These are phyloP conservation scores for Aspergillus piperis DNA, from an alignment of 2,329 filamentous ascomycete genomes.

Conservation along the genomic window DNA sequence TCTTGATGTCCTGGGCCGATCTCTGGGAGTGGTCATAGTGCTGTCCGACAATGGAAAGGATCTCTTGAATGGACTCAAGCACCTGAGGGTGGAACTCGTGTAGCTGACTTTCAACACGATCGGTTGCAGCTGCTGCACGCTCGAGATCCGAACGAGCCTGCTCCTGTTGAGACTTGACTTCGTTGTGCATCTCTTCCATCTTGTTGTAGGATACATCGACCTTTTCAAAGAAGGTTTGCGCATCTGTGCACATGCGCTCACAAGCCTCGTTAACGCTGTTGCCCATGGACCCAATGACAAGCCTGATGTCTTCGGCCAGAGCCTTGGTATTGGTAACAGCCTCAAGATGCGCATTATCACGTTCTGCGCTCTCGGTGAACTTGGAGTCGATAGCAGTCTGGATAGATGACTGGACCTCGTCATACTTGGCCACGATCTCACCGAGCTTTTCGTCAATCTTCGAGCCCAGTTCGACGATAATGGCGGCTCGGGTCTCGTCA, in stretches of 20 bases:
- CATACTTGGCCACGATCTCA: constrained; percentile 82
- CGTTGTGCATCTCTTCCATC: constrained; percentile 70
- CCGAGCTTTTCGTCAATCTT: constrained; percentile 76
- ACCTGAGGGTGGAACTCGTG: constrained; percentile 86
- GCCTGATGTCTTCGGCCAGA: constrained; percentile 82
- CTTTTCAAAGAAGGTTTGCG: constrained; percentile 79
- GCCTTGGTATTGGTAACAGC: constrained; percentile 73
- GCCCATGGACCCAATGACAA: constrained; percentile 82
- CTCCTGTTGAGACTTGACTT: constrained; percentile 76
- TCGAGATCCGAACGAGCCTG: constrained; percentile 79
- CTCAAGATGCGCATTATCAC: constrained; percentile 70
- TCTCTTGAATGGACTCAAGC: constrained; percentile 79
- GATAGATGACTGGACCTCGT: constrained; percentile 74
- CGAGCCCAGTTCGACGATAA: constrained; percentile 55
- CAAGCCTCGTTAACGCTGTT: constrained; percentile 77
- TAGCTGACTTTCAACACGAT: constrained; percentile 75
- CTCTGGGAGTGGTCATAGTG: constrained; percentile 87
- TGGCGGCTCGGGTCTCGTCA: constrained; percentile 58
- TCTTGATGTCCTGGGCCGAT: constrained; percentile 62
- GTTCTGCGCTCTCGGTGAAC: constrained; percentile 70
- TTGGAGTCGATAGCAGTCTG: constrained; percentile 73
- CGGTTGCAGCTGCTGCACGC: constrained; percentile 71
- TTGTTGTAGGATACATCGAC: constrained; percentile 77
- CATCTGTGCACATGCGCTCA: constrained; percentile 84
- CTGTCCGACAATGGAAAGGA: constrained; percentile 77